phyloP scores from a whole-genome alignment of 73 alveolate genomes.

The Paramecium biaurelia region DNA sequence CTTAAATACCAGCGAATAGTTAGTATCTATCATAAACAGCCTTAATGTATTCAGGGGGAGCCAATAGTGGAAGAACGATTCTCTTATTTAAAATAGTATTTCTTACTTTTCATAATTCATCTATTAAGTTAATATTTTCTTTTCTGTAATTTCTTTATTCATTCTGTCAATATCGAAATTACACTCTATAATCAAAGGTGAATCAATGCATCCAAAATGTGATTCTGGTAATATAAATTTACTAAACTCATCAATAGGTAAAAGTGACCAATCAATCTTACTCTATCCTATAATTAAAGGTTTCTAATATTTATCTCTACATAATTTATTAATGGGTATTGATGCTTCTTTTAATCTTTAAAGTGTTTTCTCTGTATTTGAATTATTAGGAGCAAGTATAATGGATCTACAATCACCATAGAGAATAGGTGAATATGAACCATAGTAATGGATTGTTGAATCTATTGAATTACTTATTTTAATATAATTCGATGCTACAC shows the following conservation, averaged over 20 bases:
- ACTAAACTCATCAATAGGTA: conserved; percentile 59
- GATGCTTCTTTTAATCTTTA: conserved; percentile 43
- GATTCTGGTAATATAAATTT: conserved; percentile 50
- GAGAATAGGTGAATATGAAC: conserved; percentile 54
- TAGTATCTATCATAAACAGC: conserved; percentile 51
- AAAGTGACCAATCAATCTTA: conserved; percentile 37
- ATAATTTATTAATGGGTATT: conserved; percentile 33
- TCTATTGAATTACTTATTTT: conserved; percentile 61
- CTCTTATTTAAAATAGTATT: neutral
- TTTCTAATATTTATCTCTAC: conserved; percentile 54
- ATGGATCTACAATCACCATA: conserved; percentile 68
- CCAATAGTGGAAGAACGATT: conserved; percentile 52
- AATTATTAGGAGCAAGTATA: conserved; percentile 65
- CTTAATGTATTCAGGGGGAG: conserved; percentile 63
- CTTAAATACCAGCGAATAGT: conserved; percentile 5
- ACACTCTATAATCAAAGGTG: neutral
- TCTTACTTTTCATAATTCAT: conserved; percentile 68
- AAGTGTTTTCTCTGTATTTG: conserved; percentile 42
- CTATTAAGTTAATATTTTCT: conserved; percentile 54
- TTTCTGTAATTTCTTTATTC: conserved; percentile 5
- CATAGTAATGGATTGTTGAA: conserved; percentile 55
- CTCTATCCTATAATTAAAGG: conserved; percentile 60
- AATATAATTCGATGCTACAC: conserved; percentile 61
- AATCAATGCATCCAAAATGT: conserved; percentile 37
- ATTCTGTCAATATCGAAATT: conserved; percentile 10